phyloP scores from a whole-genome alignment of 164 flowering plant species.

The Piper betle region DNA sequence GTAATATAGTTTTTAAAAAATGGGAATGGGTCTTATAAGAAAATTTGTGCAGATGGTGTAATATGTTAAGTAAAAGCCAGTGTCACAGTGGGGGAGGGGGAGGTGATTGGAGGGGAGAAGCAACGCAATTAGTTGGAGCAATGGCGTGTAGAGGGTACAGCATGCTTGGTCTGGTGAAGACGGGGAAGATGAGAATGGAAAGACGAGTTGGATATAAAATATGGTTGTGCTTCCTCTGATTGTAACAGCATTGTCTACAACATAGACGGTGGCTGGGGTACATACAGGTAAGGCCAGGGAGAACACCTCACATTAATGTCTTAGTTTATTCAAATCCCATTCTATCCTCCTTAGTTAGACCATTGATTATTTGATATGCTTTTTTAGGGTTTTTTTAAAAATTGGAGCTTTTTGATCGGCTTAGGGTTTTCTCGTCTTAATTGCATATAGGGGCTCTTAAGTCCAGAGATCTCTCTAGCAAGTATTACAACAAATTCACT shows the following conservation, averaged over 20 bases:
- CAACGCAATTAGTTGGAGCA: conserved; percentile 10
- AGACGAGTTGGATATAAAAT: conserved; percentile 21
- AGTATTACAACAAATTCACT: too few relatives aligned
- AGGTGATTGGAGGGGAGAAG: conserved; percentile 5
- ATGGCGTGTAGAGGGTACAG: conserved; percentile 24
- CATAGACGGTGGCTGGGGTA: conserved; percentile 4
- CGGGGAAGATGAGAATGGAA: conserved; percentile 27
- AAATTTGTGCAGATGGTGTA: neutral
- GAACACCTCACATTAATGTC: neutral
- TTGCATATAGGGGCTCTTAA: too few relatives aligned
- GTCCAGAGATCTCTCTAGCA: too few relatives aligned
- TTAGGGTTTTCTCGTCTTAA: too few relatives aligned
- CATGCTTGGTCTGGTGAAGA: conserved; percentile 30
- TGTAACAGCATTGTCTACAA: conserved; percentile 33
- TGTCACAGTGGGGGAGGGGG: neutral
- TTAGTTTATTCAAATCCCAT: neutral
- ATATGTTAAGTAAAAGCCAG: neutral
- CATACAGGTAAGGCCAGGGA: neutral
- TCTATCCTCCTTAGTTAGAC: too few relatives aligned
- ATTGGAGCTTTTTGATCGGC: too few relatives aligned
- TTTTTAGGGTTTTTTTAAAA: neutral
- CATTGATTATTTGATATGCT: too few relatives aligned
- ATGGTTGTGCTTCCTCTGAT: conserved; percentile 43
- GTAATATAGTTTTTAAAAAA: neutral
- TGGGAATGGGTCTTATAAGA: neutral